Evolutionary conservation across 1,284 basidiomycete genomes (phyloP).

Genomic region (Ustilago xerochloae): DNA sequence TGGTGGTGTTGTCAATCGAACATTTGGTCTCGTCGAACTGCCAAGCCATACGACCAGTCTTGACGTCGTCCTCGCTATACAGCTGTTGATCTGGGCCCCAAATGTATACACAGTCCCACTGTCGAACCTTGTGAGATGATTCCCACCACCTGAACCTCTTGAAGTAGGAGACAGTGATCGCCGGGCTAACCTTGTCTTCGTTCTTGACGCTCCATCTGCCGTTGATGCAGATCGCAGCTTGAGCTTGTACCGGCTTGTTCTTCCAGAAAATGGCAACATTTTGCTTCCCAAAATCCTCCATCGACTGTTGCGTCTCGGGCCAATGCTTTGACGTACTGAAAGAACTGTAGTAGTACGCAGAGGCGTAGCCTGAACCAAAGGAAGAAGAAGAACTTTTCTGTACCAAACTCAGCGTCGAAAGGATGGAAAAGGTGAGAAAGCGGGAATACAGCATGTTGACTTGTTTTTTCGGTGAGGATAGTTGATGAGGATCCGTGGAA

Average conservation of each 20-base stretch:
- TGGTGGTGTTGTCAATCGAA: constrained; percentile 5
- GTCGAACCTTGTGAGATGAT: not conserved
- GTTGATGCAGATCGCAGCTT: constrained; percentile 13
- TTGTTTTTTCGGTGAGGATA: too few species aligned
- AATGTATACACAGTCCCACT: constrained; percentile 24
- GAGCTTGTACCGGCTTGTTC: constrained; percentile 6
- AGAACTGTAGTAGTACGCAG: not conserved
- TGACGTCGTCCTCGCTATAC: constrained; percentile 3
- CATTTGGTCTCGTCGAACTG: constrained; percentile 8
- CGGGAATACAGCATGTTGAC: too few species aligned
- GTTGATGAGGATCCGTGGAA: too few species aligned
- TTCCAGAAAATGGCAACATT: constrained; percentile 8
- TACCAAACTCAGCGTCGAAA: too few species aligned
- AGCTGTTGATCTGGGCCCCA: constrained; percentile 17
- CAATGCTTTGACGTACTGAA: not conserved
- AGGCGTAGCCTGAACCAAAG: constrained; percentile 4
- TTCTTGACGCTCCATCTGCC: constrained; percentile 13
- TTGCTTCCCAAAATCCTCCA: not conserved
- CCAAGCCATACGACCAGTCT: constrained; percentile 3
- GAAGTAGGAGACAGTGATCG: constrained; percentile 10
- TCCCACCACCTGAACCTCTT: not conserved
- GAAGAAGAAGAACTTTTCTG: too few species aligned
- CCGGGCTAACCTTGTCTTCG: constrained; percentile 3
- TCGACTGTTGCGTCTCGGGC: not conserved
- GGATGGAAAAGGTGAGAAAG: too few species aligned